Conservation (phyloP, 1,139 yeast species). For the Geotrichum restrictum region DNA sequence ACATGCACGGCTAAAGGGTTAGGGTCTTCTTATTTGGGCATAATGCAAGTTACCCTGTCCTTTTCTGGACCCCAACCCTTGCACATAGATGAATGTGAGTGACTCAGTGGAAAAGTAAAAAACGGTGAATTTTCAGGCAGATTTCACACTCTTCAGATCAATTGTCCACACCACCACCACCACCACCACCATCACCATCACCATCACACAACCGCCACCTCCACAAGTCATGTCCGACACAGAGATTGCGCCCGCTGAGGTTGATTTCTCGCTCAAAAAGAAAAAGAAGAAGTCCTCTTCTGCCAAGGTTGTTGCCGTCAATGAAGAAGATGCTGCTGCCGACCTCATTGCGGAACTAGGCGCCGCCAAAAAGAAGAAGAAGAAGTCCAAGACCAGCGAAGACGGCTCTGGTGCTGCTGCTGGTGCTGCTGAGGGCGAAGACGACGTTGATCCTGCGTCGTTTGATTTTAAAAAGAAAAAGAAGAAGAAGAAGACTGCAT, state of each 20-base stretch:
- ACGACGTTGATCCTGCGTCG: slow-evolving; percentile 57
- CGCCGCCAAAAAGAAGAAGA: slow-evolving; percentile 51
- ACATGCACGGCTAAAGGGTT: too few species aligned
- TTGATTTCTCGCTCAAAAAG: slow-evolving; percentile 45
- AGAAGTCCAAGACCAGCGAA: slow-evolving; percentile 25
- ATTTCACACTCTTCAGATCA: too few species aligned
- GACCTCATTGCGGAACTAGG: slow-evolving; percentile 48
- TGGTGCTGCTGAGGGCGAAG: slow-evolving; percentile 48
- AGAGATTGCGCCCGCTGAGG: slow-evolving; percentile 1
- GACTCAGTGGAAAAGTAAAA: too few species aligned
- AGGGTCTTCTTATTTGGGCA: too few species aligned
- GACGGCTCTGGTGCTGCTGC: slow-evolving; percentile 48
- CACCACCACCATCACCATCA: too few species aligned
- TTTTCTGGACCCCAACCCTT: too few species aligned
- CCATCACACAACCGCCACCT: too few species aligned
- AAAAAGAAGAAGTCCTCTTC: slow-evolving; percentile 74
- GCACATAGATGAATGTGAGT: too few species aligned
- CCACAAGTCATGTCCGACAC: too few species aligned
- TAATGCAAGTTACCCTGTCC: too few species aligned
- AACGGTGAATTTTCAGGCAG: too few species aligned
- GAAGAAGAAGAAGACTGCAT: slow-evolving; percentile 65
- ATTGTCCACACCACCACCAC: too few species aligned
- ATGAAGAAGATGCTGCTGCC: slow-evolving; percentile 39
- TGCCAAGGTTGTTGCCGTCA: slow-evolving; percentile 40
- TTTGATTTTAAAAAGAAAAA: slow-evolving; percentile 76